Conservation (phyloP, 1,284 basidiomycete species). For the Pholiota adiposa region DNA sequence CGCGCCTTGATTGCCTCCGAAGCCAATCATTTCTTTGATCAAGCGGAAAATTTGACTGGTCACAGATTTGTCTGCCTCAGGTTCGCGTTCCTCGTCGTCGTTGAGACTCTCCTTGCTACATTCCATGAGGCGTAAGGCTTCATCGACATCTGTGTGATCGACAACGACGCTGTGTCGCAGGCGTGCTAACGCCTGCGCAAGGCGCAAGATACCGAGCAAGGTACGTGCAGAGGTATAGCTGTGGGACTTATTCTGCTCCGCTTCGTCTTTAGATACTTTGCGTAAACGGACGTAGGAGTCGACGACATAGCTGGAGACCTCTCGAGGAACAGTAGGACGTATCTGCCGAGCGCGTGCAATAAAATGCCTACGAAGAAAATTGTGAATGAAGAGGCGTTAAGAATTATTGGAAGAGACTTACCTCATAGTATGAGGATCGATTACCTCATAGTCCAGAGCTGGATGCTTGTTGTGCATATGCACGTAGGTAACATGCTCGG, state of each 20-base stretch:
- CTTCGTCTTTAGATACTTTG: constrained; percentile 91
- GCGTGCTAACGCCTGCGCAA: constrained; percentile 94
- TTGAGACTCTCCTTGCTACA: constrained; percentile 91
- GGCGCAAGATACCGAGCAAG: constrained; percentile 91
- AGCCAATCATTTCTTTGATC: constrained; percentile 83
- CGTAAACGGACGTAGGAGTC: constrained; percentile 95
- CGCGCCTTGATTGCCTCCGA: constrained; percentile 26
- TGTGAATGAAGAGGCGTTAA: not conserved
- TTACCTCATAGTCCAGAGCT: constrained; percentile 80
- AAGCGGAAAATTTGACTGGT: constrained; percentile 87
- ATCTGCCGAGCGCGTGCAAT: constrained; percentile 92
- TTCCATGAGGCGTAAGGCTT: constrained; percentile 96
- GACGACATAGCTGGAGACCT: constrained; percentile 93
- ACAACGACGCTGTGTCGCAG: constrained; percentile 86
- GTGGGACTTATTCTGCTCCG: constrained; percentile 87
- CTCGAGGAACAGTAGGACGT: constrained; percentile 85
- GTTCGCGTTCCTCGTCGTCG: constrained; percentile 75
- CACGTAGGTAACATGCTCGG: constrained; percentile 97
- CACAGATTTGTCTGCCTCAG: constrained; percentile 76
- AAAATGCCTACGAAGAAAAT: constrained; percentile 72
- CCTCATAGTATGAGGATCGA: constrained; percentile 91
- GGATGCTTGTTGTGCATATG: constrained; percentile 97
- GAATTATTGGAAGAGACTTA: constrained; percentile 34
- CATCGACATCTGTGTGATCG: constrained; percentile 90
- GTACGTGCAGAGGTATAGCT: constrained; percentile 98